Percentiles rank a stretch among this genome's conserved stretches.
These are phyloP conservation scores for Dendryphion nanum DNA, from an alignment of 2,329 filamentous ascomycete species.

Conservation along the genomic window DNA sequence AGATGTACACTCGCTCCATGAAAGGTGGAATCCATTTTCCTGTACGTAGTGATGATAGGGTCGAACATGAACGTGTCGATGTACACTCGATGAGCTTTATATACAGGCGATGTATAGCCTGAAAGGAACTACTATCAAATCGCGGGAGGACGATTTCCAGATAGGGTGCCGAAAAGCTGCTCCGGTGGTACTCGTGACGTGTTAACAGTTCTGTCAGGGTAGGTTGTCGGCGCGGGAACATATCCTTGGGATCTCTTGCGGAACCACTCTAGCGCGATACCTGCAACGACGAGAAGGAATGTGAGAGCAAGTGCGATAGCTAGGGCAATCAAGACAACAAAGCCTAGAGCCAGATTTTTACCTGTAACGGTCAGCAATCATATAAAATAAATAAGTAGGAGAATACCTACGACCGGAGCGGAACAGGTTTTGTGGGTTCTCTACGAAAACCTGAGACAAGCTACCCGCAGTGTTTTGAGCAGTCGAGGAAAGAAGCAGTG, in stretches of 20 bases:
- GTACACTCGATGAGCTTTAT: neutral
- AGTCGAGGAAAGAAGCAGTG: slow-evolving; percentile 77
- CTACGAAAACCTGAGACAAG: slow-evolving; percentile 78
- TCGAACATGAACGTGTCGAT: neutral
- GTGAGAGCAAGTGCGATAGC: slow-evolving; percentile 75
- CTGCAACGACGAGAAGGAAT: slow-evolving; percentile 72
- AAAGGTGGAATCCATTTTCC: too few relatives aligned
- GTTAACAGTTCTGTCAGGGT: slow-evolving; percentile 46
- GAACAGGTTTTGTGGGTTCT: slow-evolving; percentile 74
- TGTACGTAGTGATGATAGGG: neutral
- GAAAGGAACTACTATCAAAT: slow-evolving; percentile 20
- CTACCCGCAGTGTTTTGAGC: slow-evolving; percentile 66
- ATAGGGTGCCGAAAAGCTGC: slow-evolving; percentile 37
- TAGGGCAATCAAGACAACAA: slow-evolving; percentile 77
- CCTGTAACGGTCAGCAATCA: slow-evolving; percentile 42
- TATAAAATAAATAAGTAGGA: slow-evolving; percentile 32
- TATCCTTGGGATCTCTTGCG: slow-evolving; percentile 79
- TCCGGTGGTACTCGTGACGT: slow-evolving; percentile 53
- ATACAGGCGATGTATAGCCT: neutral
- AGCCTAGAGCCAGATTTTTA: slow-evolving; percentile 66
- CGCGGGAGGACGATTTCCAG: slow-evolving; percentile 30
- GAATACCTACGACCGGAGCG: slow-evolving; percentile 59
- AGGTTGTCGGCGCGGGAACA: slow-evolving; percentile 67
- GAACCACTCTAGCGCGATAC: slow-evolving; percentile 71
- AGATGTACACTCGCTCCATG: neutral